Base-by-base conservation (phyloP, 352 stramenopile species). In the Phytophthora pseudosyringae region DNA sequence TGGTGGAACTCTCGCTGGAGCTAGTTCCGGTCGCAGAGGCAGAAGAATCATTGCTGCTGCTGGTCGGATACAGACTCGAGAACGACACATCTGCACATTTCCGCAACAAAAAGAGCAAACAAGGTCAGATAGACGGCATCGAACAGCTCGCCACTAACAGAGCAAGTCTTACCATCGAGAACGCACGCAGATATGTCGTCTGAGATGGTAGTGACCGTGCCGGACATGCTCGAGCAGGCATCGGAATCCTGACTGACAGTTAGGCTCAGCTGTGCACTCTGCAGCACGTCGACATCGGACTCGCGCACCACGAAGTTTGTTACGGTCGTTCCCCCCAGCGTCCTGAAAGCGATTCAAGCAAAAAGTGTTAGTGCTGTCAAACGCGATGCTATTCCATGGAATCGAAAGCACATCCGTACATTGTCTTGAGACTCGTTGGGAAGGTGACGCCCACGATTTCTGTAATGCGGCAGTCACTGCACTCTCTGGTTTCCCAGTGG, bases 301-400 rank as follows among this genome's bases (percentile, higher is more conserved):
- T 76, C 12, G 10, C 75, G 75, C 5, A 80, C 33, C 39, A 72
- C 35, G 16, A 83, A 76, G 16, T 53, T 79, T 18, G 70, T 70
- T 25, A 80, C 49, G 0, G 65, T 71, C 26, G 73, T 57, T 31
- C 51, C 55, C 18, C 61, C 72, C 29, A 71, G 15, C 3, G 58
- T 73, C n/a, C 71, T 78, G 39, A 25, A 64, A 16, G 35, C 38
- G 13, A 43, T 5, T 21, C 6, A 59, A 64, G 4, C 10, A 10
- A 35, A 13, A 21, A 38, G 18, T 1, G 33, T 63, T 49, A 81
- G 25, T 29, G 31, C 3, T 8, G 21, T 47, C 38, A 38, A 60
- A 18, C 11, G 7, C 18, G 40, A 15, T 28, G 26, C 16, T 32
- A 15, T 28, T 16, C 41, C 41, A 48, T 29, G 25, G 1, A 59